Evolutionary conservation across 2,329 filamentous ascomycete genomes (phyloP).

Genomic region (Diaporthe sp.): DNA sequence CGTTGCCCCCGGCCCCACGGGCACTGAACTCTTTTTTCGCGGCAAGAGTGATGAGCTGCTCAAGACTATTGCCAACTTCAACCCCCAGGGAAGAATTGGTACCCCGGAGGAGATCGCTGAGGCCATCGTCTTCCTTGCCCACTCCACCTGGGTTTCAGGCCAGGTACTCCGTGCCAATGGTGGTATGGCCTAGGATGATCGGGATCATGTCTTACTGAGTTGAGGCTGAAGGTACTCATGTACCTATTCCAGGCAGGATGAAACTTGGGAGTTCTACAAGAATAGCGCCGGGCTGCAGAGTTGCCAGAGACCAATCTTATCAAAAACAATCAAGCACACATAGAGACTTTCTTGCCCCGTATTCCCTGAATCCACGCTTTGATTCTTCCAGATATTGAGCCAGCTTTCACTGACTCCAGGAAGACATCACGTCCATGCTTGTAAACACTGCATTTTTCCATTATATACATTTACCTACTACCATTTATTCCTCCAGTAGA

Average conservation of each 20-base stretch:
- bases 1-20: slow-evolving; percentile 54
- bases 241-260: not conserved
- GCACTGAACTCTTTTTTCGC: slow-evolving; percentile 67
- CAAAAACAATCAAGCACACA: not conserved
- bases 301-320: not conserved
- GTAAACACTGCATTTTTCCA: not conserved
- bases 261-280: not conserved
- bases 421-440: not conserved
- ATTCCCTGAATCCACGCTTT: not conserved
- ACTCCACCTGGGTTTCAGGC: slow-evolving; percentile 60
- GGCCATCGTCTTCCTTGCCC: slow-evolving; percentile 52
- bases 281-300: not conserved
- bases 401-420: not conserved
- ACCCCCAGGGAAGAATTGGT: slow-evolving; percentile 61
- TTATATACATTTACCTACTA: not conserved
- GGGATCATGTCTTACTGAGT: not conserved
- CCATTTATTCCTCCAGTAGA: not conserved
- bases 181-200: slow-evolving; percentile 34
- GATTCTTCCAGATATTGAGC: not conserved
- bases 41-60: slow-evolving; percentile 63
- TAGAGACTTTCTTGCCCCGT: not conserved
- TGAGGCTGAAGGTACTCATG: not conserved
- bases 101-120: slow-evolving; percentile 65
- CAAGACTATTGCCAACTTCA: slow-evolving; percentile 55
- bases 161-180: slow-evolving; percentile 63